These are phyloP conservation scores for Acorus gramineus DNA, from an alignment of 106 monocot species.

Conservation along the genomic window DNA sequence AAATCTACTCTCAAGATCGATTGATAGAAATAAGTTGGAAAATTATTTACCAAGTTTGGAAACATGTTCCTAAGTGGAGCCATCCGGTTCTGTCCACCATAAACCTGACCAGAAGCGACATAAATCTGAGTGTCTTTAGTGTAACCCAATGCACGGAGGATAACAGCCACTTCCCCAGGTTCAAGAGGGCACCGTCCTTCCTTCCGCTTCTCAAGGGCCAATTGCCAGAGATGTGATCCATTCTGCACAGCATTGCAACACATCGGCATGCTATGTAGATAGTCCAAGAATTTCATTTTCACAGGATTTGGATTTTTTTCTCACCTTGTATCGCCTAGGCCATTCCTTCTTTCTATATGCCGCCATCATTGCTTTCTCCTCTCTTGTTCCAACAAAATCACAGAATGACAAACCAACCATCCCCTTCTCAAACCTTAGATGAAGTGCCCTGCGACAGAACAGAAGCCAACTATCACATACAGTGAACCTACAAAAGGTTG, in stretches of 20 bases:
- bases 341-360: conserved; percentile 92
- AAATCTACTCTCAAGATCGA: background rate
- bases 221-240: conserved; percentile 92
- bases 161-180: conserved; percentile 88
- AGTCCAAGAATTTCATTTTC: background rate
- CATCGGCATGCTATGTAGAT: background rate
- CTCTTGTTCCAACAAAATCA: conserved; percentile 98
- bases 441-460: conserved; percentile 65
- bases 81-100: conserved; percentile 90
- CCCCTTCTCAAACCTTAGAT: conserved; percentile 97
- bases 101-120: conserved; percentile 97
- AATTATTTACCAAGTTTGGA: conserved; percentile 72
- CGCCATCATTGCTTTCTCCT: conserved; percentile 97
- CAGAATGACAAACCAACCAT: conserved; percentile 99
- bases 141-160: conserved; percentile 88
- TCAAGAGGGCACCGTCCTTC: conserved; percentile 97
- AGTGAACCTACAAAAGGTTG: too few species aligned
- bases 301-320: background rate
- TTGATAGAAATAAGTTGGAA: background rate
- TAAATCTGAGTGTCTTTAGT: conserved; percentile 97
- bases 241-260: conserved; percentile 32
- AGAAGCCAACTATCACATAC: background rate
- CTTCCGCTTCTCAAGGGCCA: conserved; percentile 87
- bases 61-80: conserved; percentile 98
- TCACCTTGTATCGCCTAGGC: conserved; percentile 92